Evolutionary conservation across 2,329 filamentous ascomycete species (phyloP).

Genomic region (Orbilia javanica): DNA sequence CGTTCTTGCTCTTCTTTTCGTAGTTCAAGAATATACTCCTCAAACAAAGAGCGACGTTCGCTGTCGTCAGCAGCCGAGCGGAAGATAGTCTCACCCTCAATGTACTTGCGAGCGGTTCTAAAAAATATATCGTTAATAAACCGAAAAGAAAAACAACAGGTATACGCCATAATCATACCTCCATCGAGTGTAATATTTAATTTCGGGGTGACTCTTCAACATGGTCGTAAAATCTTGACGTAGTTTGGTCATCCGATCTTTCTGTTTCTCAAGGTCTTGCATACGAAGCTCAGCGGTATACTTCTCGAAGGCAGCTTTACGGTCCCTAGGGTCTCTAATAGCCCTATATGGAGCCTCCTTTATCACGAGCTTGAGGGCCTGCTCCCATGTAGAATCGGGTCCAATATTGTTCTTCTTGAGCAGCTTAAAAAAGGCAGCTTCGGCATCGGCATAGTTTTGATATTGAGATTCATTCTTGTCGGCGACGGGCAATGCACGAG

Average conservation of each 20-base stretch:
- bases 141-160: not conserved
- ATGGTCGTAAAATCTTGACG: constrained; percentile 94
- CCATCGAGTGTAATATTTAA: constrained; percentile 97
- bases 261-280: constrained; percentile 93
- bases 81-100: constrained; percentile 95
- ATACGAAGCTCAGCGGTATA: constrained; percentile 89
- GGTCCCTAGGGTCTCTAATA: constrained; percentile 90
- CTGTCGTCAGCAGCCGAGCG: constrained; percentile 87
- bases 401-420: constrained; percentile 87
- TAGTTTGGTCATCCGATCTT: constrained; percentile 91
- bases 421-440: constrained; percentile 91
- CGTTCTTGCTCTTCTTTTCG: constrained; percentile 83
- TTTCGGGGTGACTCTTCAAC: constrained; percentile 95
- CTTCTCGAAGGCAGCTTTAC: constrained; percentile 92
- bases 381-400: constrained; percentile 92
- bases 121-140: not conserved
- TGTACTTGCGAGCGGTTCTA: constrained; percentile 84
- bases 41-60: constrained; percentile 89
- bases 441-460: constrained; percentile 73
- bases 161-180: constrained; percentile 68
- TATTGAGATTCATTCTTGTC: constrained; percentile 58
- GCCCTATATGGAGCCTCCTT: constrained; percentile 93
- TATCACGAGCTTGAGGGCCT: constrained; percentile 85
- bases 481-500: constrained; percentile 63
- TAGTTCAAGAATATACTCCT: constrained; percentile 89